A percentile compares a stretch with the other conserved stretches of the same genome.
phyloP scores from a whole-genome alignment of 352 stramenopile species.

The Phytophthora pinifolia region DNA sequence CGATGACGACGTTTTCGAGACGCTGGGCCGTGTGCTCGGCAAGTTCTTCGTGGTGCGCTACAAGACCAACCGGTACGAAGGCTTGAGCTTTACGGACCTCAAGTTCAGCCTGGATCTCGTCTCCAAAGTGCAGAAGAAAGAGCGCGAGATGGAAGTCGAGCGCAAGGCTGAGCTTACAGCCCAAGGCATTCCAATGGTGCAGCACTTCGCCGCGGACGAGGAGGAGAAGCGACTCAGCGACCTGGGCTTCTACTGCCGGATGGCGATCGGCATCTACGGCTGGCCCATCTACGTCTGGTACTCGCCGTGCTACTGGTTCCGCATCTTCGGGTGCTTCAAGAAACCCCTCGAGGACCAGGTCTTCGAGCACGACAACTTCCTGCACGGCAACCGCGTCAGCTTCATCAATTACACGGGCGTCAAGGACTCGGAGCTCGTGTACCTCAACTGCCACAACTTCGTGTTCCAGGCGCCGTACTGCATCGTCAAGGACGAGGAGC shows the following conservation, averaged over 20 bases:
- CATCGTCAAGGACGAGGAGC: constrained; percentile 65
- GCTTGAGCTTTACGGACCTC: constrained; percentile 71
- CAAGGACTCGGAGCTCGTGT: constrained; percentile 56
- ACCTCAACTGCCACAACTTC: constrained; percentile 79
- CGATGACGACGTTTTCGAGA: constrained; percentile 72
- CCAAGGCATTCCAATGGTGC: constrained; percentile 21
- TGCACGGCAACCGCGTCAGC: constrained; percentile 60
- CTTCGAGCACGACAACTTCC: constrained; percentile 64
- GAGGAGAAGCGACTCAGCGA: constrained; percentile 54
- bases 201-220: constrained; percentile 38
- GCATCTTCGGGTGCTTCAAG: constrained; percentile 60
- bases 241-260: constrained; percentile 60
- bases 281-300: constrained; percentile 83
- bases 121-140: constrained; percentile 52
- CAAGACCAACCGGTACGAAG: constrained; percentile 63
- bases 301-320: constrained; percentile 70
- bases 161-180: constrained; percentile 26
- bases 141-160: constrained; percentile 41
- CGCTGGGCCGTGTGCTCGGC: constrained; percentile 57
- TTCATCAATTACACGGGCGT: constrained; percentile 78
- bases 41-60: constrained; percentile 80
- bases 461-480: constrained; percentile 78
- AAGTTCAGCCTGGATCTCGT: constrained; percentile 71
- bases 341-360: constrained; percentile 43
- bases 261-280: constrained; percentile 79